phyloP scores from a whole-genome alignment of 768 basidiomycete genomes.

The Tephrocybe sp. region DNA sequence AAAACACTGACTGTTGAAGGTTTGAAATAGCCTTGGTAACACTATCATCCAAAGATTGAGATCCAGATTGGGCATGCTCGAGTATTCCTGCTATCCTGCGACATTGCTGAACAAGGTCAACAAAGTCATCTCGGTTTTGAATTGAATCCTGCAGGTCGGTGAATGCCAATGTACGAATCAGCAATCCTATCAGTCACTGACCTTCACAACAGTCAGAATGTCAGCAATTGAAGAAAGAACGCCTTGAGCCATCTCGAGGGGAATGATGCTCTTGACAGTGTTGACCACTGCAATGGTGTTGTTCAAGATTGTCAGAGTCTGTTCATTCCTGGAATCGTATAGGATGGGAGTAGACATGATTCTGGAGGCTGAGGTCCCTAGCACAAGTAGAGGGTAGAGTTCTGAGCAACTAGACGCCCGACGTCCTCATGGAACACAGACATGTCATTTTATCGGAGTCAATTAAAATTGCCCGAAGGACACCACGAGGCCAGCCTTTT shows the following conservation, averaged over 20 bases:
- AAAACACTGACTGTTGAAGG: neutral
- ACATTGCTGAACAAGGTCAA: neutral
- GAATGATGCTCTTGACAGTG: neutral
- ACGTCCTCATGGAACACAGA: no score
- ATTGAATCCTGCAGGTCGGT: neutral
- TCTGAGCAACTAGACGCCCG: no score
- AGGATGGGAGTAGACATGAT: no score
- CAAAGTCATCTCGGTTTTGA: neutral
- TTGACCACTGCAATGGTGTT: neutral
- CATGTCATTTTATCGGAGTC: no score
- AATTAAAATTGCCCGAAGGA: no score
- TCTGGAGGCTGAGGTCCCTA: no score
- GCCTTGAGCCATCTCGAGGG: neutral
- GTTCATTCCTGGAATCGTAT: neutral
- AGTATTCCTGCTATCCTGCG: neutral
- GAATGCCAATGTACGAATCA: neutral
- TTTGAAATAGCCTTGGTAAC: neutral
- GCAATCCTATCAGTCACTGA: neutral
- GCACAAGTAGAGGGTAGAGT: no score
- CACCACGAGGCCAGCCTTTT: no score
- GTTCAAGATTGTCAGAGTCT: neutral
- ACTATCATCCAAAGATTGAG: neutral
- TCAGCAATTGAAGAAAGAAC: neutral
- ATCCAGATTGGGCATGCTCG: neutral
- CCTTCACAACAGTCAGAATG: conserved; percentile 1